Evolutionary conservation across 2,329 filamentous ascomycete genomes (phyloP).

Genomic region (Botrytis aclada): DNA sequence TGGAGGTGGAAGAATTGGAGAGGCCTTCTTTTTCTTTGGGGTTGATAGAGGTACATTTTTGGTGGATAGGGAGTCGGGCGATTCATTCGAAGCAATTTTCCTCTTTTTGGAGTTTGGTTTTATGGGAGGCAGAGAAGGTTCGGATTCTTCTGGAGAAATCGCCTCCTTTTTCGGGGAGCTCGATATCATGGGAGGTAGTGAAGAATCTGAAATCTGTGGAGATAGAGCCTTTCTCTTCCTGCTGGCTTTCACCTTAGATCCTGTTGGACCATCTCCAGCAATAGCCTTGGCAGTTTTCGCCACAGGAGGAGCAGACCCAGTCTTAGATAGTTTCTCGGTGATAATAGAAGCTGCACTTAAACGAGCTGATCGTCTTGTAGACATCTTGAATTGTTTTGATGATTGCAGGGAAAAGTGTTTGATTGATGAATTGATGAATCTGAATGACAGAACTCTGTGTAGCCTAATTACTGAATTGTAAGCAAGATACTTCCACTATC

Average conservation of each 20-base stretch:
- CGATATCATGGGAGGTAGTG: not conserved
- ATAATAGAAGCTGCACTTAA: constrained; percentile 27
- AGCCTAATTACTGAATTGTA: constrained; percentile 22
- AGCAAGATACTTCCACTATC: constrained; percentile 12
- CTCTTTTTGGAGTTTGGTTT: not conserved
- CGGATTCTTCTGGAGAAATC: not conserved
- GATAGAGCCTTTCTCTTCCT: not conserved
- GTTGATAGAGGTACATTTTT: constrained; percentile 29
- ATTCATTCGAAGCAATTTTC: constrained; percentile 22
- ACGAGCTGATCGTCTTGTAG: constrained; percentile 33
- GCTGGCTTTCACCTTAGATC: constrained; percentile 22
- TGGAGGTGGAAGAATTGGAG: constrained; percentile 33
- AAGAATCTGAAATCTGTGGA: not conserved
- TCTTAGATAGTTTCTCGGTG: constrained; percentile 19
- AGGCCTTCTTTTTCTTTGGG: constrained; percentile 20
- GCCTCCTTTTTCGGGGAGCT: not conserved
- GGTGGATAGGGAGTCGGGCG: constrained; percentile 18
- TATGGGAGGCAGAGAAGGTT: not conserved
- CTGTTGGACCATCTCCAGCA: constrained; percentile 9
- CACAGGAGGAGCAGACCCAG: constrained; percentile 3
- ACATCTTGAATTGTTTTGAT: constrained; percentile 28
- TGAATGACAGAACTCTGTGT: constrained; percentile 19
- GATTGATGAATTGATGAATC: not conserved
- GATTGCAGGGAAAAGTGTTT: constrained; percentile 5
- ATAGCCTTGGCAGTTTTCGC: not conserved